These are phyloP conservation scores for Physocladia obscura DNA, from an alignment of 192 early-diverging fungal genomes.

Conservation along the genomic window DNA sequence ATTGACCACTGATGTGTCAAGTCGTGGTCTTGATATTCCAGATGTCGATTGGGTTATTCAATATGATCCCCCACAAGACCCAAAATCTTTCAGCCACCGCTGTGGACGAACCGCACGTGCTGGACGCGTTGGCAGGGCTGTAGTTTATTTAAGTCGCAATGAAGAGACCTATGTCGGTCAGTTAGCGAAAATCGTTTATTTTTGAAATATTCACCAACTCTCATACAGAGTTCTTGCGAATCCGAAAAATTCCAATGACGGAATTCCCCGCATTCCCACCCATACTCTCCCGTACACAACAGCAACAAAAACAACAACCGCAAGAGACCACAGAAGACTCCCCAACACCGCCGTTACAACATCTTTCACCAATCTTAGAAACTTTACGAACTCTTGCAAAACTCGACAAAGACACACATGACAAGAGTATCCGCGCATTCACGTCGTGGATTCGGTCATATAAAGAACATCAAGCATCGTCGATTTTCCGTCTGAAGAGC, in stretches of 20 bases:
- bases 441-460: slow-evolving; percentile 90
- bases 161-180: slow-evolving; percentile 85
- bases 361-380: no score
- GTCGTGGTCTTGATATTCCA: slow-evolving; percentile 92
- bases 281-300: no score
- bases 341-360: not conserved
- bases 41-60: slow-evolving; percentile 95
- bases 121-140: slow-evolving; percentile 80
- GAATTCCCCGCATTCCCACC: slow-evolving; percentile 5
- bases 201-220: no score
- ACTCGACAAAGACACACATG: slow-evolving; percentile 77
- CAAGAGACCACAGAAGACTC: slow-evolving; percentile 1
- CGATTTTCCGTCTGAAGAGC: slow-evolving; percentile 86
- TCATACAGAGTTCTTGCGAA: slow-evolving; percentile 67
- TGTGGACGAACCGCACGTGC: slow-evolving; percentile 91
- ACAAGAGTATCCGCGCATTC: slow-evolving; percentile 77
- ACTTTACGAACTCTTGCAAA: slow-evolving; percentile 56
- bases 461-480: slow-evolving; percentile 88
- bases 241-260: slow-evolving; percentile 85
- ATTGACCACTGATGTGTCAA: slow-evolving; percentile 93
- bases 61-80: slow-evolving; percentile 93
- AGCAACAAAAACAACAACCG: no score
- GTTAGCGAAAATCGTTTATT: not conserved
- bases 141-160: slow-evolving; percentile 74
- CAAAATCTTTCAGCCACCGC: slow-evolving; percentile 91